phyloP scores from a whole-genome alignment of 345 rosid species.

The Melastoma malabathricum region DNA sequence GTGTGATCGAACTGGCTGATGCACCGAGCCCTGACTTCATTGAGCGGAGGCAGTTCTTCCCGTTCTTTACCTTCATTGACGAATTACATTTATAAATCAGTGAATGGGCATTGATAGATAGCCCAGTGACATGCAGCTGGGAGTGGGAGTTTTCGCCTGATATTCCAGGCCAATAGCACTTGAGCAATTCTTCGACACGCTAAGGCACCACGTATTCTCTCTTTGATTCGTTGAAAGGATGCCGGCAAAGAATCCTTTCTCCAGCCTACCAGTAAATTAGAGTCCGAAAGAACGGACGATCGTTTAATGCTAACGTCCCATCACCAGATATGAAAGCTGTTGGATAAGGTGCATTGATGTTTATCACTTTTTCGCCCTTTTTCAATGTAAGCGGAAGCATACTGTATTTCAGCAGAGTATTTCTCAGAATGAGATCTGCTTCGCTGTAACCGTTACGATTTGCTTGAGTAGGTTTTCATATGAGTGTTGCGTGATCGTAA shows the following conservation, averaged over 20 bases:
- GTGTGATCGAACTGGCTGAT: constrained; percentile 74
- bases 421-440: no score
- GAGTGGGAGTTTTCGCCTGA: constrained; percentile 39
- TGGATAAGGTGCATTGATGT: no score
- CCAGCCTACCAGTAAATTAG: constrained; percentile 38
- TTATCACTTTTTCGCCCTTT: no score
- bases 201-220: constrained; percentile 92
- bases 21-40: constrained; percentile 62
- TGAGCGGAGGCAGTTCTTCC: constrained; percentile 58
- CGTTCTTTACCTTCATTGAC: constrained; percentile 36
- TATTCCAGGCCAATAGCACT: constrained; percentile 83
- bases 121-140: background rate
- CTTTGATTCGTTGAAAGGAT: constrained; percentile 91
- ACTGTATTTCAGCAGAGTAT: no score
- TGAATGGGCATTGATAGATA: no score
- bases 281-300: background rate
- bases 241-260: constrained; percentile 82
- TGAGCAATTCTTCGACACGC: constrained; percentile 76
- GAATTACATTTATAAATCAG: background rate
- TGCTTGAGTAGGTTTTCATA: no score
- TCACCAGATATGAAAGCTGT: no score
- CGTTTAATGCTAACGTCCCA: no score
- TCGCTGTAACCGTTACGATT: no score
- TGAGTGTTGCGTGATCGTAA: no score
- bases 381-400: no score